Evolutionary conservation across 306 rosid species (phyloP).

Genomic region (Vigna unguiculata): DNA sequence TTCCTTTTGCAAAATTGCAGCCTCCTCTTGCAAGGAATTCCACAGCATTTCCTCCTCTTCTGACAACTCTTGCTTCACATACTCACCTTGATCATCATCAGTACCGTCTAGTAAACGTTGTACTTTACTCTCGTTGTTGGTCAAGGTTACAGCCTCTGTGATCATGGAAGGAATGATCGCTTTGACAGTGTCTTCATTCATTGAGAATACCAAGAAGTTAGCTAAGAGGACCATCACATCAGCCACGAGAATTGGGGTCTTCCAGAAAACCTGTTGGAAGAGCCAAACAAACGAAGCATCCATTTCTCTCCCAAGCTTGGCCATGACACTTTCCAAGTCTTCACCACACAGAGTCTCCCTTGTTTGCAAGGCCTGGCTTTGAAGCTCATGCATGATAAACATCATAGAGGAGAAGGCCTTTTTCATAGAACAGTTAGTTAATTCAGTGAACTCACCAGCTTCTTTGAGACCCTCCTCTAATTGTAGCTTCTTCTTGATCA

Average conservation of each 20-base stretch:
- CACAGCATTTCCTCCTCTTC: conserved; percentile 63
- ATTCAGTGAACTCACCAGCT: conserved; percentile 46
- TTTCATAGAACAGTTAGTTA: conserved; percentile 56
- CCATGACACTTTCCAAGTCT: conserved; percentile 59
- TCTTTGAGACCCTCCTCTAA: conserved; percentile 46
- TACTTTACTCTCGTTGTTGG: neutral
- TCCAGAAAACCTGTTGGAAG: conserved; percentile 73
- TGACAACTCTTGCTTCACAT: conserved; percentile 40
- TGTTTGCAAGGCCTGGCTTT: conserved; percentile 61
- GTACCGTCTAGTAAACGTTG: conserved; percentile 22
- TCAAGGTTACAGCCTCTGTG: conserved; percentile 15
- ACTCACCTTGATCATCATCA: conserved; percentile 33
- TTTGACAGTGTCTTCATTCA: conserved; percentile 48
- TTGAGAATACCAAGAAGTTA: conserved; percentile 65
- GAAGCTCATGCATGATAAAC: conserved; percentile 68
- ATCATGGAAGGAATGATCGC: conserved; percentile 42
- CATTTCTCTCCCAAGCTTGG: conserved; percentile 61
- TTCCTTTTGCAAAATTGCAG: conserved; percentile 53
- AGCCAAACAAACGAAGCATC: conserved; percentile 78
- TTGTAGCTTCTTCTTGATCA: conserved; percentile 69
- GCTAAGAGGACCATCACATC: conserved; percentile 70
- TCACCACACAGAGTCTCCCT: conserved; percentile 62
- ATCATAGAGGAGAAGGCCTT: conserved; percentile 69
- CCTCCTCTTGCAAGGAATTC: conserved; percentile 68
- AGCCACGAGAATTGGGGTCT: conserved; percentile 74